A percentile compares a stretch with the other conserved stretches of the same genome.
Conservation (phyloP, 257 asterid genomes). For the Coffea canephora region DNA sequence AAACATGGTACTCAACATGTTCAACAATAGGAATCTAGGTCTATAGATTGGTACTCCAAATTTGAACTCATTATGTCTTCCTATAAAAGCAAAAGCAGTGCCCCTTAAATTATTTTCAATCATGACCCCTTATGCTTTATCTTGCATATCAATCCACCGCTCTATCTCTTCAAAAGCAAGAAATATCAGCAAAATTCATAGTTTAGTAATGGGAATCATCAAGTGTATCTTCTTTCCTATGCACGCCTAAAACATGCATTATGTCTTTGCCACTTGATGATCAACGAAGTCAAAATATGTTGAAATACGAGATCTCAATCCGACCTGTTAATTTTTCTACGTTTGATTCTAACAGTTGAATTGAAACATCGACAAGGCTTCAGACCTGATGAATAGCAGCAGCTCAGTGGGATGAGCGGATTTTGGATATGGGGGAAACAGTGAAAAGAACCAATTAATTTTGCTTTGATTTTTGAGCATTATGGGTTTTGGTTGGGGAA, state of each 20-base stretch:
- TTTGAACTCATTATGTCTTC: conserved; percentile 48
- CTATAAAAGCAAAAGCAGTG: conserved; percentile 42
- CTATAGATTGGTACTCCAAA: not conserved
- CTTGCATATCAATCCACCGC: conserved; percentile 41
- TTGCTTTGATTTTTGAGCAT: too few species aligned
- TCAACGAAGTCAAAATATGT: not conserved
- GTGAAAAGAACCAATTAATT: not conserved
- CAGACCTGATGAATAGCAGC: not conserved
- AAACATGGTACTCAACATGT: not conserved
- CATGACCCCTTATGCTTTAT: conserved; percentile 27
- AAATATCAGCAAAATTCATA: not conserved
- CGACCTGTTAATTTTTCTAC: not conserved
- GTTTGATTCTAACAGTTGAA: not conserved
- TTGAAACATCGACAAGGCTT: not conserved
- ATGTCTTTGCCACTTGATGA: not conserved
- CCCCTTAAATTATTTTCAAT: conserved; percentile 36
- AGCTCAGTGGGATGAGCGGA: too few species aligned
- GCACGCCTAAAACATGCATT: conserved; percentile 1
- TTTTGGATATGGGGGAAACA: not conserved
- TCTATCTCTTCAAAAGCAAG: conserved; percentile 37
- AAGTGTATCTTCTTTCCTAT: not conserved
- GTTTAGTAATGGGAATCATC: not conserved
- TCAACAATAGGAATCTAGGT: not conserved
- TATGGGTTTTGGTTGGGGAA: too few species aligned
- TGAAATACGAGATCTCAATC: not conserved